Base-by-base conservation (phyloP, 23 red algal genomes). In the Gracilaria gracilis region DNA sequence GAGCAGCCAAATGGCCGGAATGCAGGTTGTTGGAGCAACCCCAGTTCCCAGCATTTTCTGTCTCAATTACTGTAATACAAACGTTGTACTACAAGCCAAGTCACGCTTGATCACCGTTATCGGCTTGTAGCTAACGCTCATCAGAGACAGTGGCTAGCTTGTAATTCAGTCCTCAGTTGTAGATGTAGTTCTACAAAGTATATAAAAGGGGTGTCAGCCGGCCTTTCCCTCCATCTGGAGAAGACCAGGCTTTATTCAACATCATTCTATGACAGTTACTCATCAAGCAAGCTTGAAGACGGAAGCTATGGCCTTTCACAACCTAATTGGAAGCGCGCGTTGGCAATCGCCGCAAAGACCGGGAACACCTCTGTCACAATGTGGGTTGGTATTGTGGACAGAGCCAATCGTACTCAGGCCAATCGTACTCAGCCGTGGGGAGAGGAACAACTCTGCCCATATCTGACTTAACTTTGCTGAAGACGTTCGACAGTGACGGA, bases 391-490 rank as follows among this genome's bases (percentile, higher is more conserved):
- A 17, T 64, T 64, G 23, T 64, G 4, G 58, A 17, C 58, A 64
- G 21, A 64, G 58, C 58, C 6, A 64, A 64, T 64, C 58, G 58
- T 64, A 64, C 58, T 29, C 58, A 64, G 15, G 58, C 58, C 6
- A 64, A 64, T 64, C 58, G 58, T 64, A 64, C 58, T 29, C 58
- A 64, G 15, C 58, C 58, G 15, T 64, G 58, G 58, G 58, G 58
- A 27, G 58, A 64, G 58, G 58, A 64, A 64, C 58, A 64, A 15
- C 58, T 64, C 16, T 64, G 58, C 15, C 58, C 58, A 64, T 64
- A 64, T 64, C 58, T 64, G 21, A 64, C 16, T 64, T 64, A 64
- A n/a, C n/a, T n/a, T n/a, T n/a, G n/a, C n/a, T n/a, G n/a, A n/a
- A n/a, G n/a, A n/a, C n/a, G n/a, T n/a, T n/a, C n/a, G n/a, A n/a